Base-by-base conservation (phyloP, 106 monocot genomes). In the Agapanthus africanus region DNA sequence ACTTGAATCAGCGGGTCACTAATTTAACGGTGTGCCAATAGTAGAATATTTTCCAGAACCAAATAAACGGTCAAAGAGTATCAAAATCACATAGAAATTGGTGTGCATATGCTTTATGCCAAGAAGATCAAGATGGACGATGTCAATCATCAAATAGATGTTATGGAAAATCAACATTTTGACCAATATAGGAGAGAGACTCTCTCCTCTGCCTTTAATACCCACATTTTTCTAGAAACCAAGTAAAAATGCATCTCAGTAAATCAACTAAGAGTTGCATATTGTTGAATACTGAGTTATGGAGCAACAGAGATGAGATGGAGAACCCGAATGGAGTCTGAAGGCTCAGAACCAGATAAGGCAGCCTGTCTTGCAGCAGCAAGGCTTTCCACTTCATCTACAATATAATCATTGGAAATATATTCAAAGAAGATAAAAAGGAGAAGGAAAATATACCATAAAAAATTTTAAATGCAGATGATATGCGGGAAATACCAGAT, bases 361-460 rank as follows among this genome's bases (percentile, higher is more conserved):
- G 93, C 93, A 59, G 99, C 93, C 28, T 99, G 84, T 76, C 99
- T 82, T 15, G 93, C 93, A 83, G 93, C 93, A 73, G 93, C 93
- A 78, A 99, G 93, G 73, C 93, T 99, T 85, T 99, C 93, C 65
- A 99, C 99, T 85, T 99, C 99, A 90, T 99, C 99, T 99, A 69
- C 21, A 78, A 67, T 62, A 78, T 76, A 18, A 54, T 3, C 50
- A 63, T 73, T 40, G 4, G 42, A 70, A 36, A 69, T 13, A 50
- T 44, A 11, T 14, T 14, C 2, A 44, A 11, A 44, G 44, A 78
- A 18, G 21, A 39, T 31, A 32, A 11, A 2, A 27, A 59, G 2
- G 11, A 30, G 11, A 31, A 61, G n/a, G 22, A 3, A 21, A 50
- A 19, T 46, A 15, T n/a, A 5, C n/a, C 21, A 50, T 50, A 18